phyloP scores from a whole-genome alignment of 192 early-diverging fungal genomes.

The Linnemannia exigua region DNA sequence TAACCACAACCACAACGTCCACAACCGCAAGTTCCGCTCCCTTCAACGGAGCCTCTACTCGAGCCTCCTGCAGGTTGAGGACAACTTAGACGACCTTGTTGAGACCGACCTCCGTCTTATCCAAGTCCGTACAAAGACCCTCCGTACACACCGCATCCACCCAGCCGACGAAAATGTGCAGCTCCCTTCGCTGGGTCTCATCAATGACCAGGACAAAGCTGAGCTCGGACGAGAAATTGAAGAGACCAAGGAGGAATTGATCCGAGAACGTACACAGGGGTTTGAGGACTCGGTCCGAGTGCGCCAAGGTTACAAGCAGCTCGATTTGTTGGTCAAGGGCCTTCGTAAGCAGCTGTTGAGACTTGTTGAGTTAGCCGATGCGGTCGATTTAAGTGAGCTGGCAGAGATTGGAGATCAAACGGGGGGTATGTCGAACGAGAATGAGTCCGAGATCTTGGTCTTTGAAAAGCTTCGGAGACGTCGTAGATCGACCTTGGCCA shows the following conservation, averaged over 20 bases:
- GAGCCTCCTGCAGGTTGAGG: conserved; percentile 27
- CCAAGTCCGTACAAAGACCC: conserved; percentile 36
- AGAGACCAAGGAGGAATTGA: conserved; percentile 46
- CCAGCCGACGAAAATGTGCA: conserved; percentile 30
- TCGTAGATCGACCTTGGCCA: conserved; percentile 2
- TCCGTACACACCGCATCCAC: conserved; percentile 28
- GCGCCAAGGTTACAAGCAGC: conserved; percentile 31
- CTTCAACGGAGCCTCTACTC: conserved; percentile 24
- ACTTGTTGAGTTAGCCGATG: conserved; percentile 8
- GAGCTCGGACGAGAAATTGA: conserved; percentile 17
- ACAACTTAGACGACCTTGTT: conserved; percentile 16
- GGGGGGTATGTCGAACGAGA: conserved; percentile 3
- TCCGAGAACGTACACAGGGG: conserved; percentile 32
- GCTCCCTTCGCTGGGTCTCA: conserved; percentile 26
- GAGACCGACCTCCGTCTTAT: conserved; percentile 32
- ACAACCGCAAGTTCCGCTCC: conserved; percentile 6
- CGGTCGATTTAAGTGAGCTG: conserved; percentile 18
- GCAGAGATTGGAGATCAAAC: conserved; percentile 29
- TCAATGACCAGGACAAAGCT: conserved; percentile 24
- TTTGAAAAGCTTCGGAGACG: conserved; percentile 39
- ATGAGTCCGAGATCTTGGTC: conserved; percentile 18
- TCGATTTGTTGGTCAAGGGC: conserved; percentile 20
- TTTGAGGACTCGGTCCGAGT: conserved; percentile 28
- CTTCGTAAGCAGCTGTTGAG: conserved; percentile 19
- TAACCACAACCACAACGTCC: background rate